Conservation (phyloP, 2,329 filamentous ascomycete genomes). For the Trichoderma endophyticum region DNA sequence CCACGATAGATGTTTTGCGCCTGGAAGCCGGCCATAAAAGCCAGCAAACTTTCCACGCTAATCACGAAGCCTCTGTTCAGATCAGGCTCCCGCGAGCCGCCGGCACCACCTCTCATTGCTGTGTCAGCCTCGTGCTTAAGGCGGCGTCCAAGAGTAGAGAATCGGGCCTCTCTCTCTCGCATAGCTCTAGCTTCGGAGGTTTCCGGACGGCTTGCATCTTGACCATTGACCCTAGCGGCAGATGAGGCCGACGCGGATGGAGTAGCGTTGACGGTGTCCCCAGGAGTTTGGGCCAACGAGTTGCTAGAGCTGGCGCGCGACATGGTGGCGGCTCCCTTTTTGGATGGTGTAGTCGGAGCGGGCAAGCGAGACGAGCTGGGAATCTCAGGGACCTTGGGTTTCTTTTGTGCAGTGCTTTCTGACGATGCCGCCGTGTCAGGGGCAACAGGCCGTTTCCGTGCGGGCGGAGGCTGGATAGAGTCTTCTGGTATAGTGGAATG, state of each 20-base stretch:
- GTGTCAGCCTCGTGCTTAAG: conserved; percentile 55
- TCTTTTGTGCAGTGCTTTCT: conserved; percentile 40
- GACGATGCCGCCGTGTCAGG: conserved; percentile 31
- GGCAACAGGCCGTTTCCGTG: conserved; percentile 49
- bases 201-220: conserved; percentile 29
- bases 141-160: conserved; percentile 43
- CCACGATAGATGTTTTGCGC: conserved; percentile 44
- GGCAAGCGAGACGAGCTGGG: conserved; percentile 33
- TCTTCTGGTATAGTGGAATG: conserved; percentile 41
- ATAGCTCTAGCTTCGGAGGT: conserved; percentile 27
- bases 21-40: conserved; percentile 54
- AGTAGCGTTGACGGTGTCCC: conserved; percentile 39
- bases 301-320: conserved; percentile 52
- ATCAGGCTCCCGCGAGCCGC: conserved; percentile 30
- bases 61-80: conserved; percentile 42
- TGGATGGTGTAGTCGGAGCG: conserved; percentile 51
- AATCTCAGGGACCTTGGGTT: conserved; percentile 43
- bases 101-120: conserved; percentile 33
- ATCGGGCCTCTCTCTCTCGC: conserved; percentile 37
- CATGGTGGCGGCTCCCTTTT: conserved; percentile 49
- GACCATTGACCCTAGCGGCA: conserved; percentile 34
- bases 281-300: conserved; percentile 51
- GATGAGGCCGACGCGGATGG: conserved; percentile 27
- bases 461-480: conserved; percentile 30
- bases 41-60: conserved; percentile 48